Base-by-base conservation (phyloP, 2,329 filamentous ascomycete genomes). In the Diaporthe ampelina region DNA sequence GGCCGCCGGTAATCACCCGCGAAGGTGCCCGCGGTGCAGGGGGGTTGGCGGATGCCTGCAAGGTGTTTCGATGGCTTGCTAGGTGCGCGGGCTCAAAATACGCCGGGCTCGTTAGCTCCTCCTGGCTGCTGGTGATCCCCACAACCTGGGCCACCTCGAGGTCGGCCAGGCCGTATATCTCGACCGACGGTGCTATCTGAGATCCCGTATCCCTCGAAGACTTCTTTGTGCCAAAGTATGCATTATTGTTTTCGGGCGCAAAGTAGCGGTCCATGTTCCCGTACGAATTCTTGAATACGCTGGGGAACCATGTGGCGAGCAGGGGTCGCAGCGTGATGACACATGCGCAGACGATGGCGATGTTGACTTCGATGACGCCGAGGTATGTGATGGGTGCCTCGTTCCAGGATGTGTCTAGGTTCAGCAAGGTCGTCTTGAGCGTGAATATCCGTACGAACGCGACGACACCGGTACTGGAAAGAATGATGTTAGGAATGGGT, bases 401-500 rank as follows among this genome's bases (percentile, higher is more conserved):
- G 69, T 81, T 79, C 80, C 81, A 82, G 37, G 79, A 78, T 1
- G 77, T 76, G 74, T 81, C 79, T 6, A 75, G 21, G 6, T 77
- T 78, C 3, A 72, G 73, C 26, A 76, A 76, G 13, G 78, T 78
- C 13, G 59, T 59, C 57, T 76, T 77, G 24, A 83, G 77, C 4
- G 79, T 80, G 37, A 79, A 78, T n/a, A 83, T 77, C 32, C 81
- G 80, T 19, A 81, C 77, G 50, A 79, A 77, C 11, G 79, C 79
- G 58, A 80, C 79, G 56, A 78, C 75, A 63, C 77, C 79, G 10
- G 80, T 80, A 32, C 76, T 79, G 56, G 26, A 9, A 11, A 19
- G 32, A 6, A 50, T 26, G 52, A 52, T 21, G 6, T 72, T 17
- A 61, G 67, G 35, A 8, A 32, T 4, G 19, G 13, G 17, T 11